Percentiles rank a stretch among this genome's conserved stretches.
Evolutionary conservation across 2,329 filamentous ascomycete species (phyloP).

Genomic region (Clonostachys chloroleuca): DNA sequence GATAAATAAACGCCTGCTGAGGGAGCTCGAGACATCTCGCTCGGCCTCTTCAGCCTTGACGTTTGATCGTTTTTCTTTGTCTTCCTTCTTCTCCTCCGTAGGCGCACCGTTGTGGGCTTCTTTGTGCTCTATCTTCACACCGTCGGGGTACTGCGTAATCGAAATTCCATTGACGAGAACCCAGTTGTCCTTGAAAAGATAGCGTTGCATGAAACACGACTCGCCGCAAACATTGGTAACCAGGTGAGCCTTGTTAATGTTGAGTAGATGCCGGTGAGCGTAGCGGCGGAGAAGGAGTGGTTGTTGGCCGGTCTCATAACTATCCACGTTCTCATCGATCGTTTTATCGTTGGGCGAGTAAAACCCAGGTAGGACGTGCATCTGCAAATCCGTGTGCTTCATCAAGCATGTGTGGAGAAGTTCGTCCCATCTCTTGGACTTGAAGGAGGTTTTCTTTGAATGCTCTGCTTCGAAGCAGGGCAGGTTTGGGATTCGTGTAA

Average conservation of each 20-base stretch:
- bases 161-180: conserved; percentile 41
- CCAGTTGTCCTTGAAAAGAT: conserved; percentile 39
- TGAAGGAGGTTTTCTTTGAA: conserved; percentile 6
- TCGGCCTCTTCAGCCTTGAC: conserved; percentile 1
- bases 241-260: conserved; percentile 32
- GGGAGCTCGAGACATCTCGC: conserved; percentile 3
- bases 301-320: conserved; percentile 31
- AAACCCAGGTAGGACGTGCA: conserved; percentile 37
- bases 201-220: conserved; percentile 40
- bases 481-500: conserved; percentile 24
- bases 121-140: conserved; percentile 13
- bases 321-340: conserved; percentile 16
- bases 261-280: conserved; percentile 27
- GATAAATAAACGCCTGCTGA: conserved; percentile 20
- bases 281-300: conserved; percentile 35
- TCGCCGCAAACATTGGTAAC: conserved; percentile 37
- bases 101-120: background rate
- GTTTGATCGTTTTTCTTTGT: background rate
- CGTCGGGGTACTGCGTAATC: conserved; percentile 34
- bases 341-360: conserved; percentile 28
- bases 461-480: conserved; percentile 24
- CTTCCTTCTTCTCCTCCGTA: conserved; percentile 1
- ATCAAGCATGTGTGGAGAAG: conserved; percentile 34
- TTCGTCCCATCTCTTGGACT: conserved; percentile 30
- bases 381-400: conserved; percentile 21